Evolutionary conservation across 257 asterid genomes (phyloP), one percentile per base, ranked within the genome.

Genomic region (Anisodus acutangulus): DNA sequence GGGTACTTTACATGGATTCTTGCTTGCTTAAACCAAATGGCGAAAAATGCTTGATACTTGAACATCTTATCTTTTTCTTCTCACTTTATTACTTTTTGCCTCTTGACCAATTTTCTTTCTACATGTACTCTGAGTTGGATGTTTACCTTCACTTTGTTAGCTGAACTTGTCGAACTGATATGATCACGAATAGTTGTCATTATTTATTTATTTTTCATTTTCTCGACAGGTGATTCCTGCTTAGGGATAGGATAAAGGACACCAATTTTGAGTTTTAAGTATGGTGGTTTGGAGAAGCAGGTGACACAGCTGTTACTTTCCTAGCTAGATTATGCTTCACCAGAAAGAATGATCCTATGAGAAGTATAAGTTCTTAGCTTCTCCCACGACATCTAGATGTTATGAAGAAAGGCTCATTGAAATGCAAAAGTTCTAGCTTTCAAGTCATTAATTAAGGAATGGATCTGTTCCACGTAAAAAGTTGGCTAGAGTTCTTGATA

Each of bases 401-500:
- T 19, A 19, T 74, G 43, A 74, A 19, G 60, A 49, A 47, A 74
- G 43, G 13, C 60, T 74, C 60, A 47, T 72, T 72, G 80, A 72
- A 72, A 72, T 47, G 80, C 59, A 72, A 72, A 60, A 72, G 59
- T 10, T 19, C n/a, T 47, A 47, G 37, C 11, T 19, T 47, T 49
- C 60, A 49, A 13, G 81, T 51, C 63, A 12, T 15, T 12, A 55
- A 55, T 15, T 6, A 49, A 51, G 47, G 81, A 51, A 76, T 2
- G 16, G 81, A 76, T 76, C 63, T 51, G 26, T 26, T 76, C 64
- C 81, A 76, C 22, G 4, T 76, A 63, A 22, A 51, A 76, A 76
- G 15, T 22, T 26, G 81, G 63, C 60, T 76, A 76, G 81, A 76
- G 63, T 51, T 74, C 81, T 19, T 51, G 63, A 76, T 26, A 76